These are phyloP conservation scores for Hypseocharis bilobata DNA, from an alignment of 441 rosid genomes.

Conservation along the genomic window DNA sequence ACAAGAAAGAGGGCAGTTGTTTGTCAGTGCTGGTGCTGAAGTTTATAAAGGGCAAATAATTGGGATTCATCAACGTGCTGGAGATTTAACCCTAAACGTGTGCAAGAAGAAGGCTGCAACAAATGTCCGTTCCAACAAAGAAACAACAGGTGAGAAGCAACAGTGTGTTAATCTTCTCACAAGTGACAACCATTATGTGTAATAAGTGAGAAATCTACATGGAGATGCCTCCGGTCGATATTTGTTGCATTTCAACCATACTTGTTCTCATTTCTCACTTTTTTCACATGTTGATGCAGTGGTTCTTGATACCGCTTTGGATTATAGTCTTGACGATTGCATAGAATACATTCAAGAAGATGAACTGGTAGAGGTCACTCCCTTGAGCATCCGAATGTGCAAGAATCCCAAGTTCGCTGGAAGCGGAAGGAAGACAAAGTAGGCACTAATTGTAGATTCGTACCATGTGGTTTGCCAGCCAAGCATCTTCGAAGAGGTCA, in stretches of 20 bases:
- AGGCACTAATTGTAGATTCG: slow-evolving; percentile 8
- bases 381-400: slow-evolving; percentile 69
- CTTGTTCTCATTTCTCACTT: neutral
- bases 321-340: slow-evolving; percentile 86
- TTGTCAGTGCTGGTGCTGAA: slow-evolving; percentile 64
- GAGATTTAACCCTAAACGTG: slow-evolving; percentile 73
- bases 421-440: slow-evolving; percentile 40
- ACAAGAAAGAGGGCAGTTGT: slow-evolving; percentile 91
- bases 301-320: slow-evolving; percentile 75
- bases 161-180: neutral
- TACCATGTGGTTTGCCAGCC: slow-evolving; percentile 6
- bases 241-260: neutral
- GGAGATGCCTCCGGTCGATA: neutral
- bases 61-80: slow-evolving; percentile 89
- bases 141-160: slow-evolving; percentile 50
- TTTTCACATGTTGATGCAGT: slow-evolving; percentile 36
- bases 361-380: slow-evolving; percentile 87
- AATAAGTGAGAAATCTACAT: neutral
- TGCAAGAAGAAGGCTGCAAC: slow-evolving; percentile 98
- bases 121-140: slow-evolving; percentile 82
- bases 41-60: slow-evolving; percentile 88
- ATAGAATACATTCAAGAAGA: slow-evolving; percentile 95
- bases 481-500: slow-evolving; percentile 18
- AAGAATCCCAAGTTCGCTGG: slow-evolving; percentile 58
- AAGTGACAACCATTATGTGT: neutral